These are phyloP conservation scores for Aspergillus caelatus DNA, from an alignment of 2,329 filamentous ascomycete species.

Conservation along the genomic window DNA sequence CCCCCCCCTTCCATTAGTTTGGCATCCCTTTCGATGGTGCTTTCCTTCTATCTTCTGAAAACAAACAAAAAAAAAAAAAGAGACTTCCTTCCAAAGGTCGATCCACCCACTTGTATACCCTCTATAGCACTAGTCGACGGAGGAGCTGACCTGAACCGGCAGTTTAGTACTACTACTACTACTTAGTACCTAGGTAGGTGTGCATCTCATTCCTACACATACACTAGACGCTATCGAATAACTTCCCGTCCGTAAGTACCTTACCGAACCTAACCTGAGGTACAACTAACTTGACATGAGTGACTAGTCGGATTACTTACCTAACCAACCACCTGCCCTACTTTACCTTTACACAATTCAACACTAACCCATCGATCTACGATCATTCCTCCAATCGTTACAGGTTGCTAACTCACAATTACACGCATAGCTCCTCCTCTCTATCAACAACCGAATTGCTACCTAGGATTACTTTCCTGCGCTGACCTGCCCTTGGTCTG, in stretches of 20 bases:
- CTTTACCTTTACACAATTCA: conserved; percentile 8
- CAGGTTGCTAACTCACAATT: conserved; percentile 11
- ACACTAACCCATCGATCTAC: conserved; percentile 14
- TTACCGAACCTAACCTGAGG: background rate
- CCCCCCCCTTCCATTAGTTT: conserved; percentile 1
- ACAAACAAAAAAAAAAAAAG: background rate
- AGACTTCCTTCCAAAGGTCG: background rate
- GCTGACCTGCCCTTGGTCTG: conserved; percentile 10
- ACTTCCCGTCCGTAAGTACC: background rate
- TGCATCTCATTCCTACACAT: background rate
- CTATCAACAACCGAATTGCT: conserved; percentile 8
- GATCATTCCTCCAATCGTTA: conserved; percentile 20
- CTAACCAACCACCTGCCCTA: conserved; percentile 14
- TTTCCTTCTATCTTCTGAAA: background rate
- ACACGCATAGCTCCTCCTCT: background rate
- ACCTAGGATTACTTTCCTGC: conserved; percentile 7
- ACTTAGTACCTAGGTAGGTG: background rate
- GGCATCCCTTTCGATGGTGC: background rate
- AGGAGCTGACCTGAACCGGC: background rate
- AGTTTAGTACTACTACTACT: background rate
- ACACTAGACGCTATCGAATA: background rate
- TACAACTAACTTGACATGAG: background rate
- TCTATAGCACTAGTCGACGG: background rate
- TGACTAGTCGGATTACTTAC: conserved; percentile 8
- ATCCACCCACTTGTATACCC: background rate